Percentiles rank a stretch among this genome's conserved stretches.
Evolutionary conservation across 495 filamentous ascomycete species (phyloP).

Genomic region (Lophiostoma macrostomum): DNA sequence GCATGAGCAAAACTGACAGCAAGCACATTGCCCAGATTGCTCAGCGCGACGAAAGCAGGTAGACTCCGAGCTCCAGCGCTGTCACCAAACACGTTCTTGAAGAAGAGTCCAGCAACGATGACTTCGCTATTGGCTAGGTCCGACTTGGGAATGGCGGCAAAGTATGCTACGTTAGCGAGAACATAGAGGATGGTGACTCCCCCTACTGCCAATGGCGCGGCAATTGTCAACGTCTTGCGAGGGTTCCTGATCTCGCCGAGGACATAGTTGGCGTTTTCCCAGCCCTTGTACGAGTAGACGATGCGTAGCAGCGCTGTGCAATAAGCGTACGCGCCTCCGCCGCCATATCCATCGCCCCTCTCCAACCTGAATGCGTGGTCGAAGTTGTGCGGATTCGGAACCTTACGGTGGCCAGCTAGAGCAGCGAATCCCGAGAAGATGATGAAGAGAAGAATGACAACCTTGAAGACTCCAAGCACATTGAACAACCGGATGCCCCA

Average conservation of each 20-base stretch:
- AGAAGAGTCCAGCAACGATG: slow-evolving; percentile 30
- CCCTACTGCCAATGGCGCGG: slow-evolving; percentile 25
- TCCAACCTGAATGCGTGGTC: slow-evolving; percentile 35
- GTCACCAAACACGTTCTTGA: slow-evolving; percentile 30
- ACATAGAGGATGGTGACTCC: slow-evolving; percentile 31
- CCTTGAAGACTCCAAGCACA: slow-evolving; percentile 64
- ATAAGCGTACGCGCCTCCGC: slow-evolving; percentile 30
- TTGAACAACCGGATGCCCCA: slow-evolving; percentile 68
- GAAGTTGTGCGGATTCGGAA: slow-evolving; percentile 31
- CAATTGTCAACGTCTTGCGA: slow-evolving; percentile 23
- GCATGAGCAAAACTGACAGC: slow-evolving; percentile 30
- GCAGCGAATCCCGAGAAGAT: slow-evolving; percentile 57
- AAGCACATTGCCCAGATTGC: slow-evolving; percentile 29
- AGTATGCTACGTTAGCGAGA: slow-evolving; percentile 30
- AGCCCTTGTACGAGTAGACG: slow-evolving; percentile 31
- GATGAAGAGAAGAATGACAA: slow-evolving; percentile 64
- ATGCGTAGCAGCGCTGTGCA: slow-evolving; percentile 29
- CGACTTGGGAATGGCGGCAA: slow-evolving; percentile 24
- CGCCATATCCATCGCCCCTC: slow-evolving; percentile 27
- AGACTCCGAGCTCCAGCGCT: slow-evolving; percentile 25
- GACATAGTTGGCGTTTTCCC: slow-evolving; percentile 33
- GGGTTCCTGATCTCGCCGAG: slow-evolving; percentile 28
- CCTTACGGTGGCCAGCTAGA: slow-evolving; percentile 23
- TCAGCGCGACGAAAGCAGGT: slow-evolving; percentile 28
- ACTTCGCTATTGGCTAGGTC: slow-evolving; percentile 27